These are phyloP conservation scores for Vigna angularis DNA, from an alignment of 306 rosid genomes.

Conservation along the genomic window DNA sequence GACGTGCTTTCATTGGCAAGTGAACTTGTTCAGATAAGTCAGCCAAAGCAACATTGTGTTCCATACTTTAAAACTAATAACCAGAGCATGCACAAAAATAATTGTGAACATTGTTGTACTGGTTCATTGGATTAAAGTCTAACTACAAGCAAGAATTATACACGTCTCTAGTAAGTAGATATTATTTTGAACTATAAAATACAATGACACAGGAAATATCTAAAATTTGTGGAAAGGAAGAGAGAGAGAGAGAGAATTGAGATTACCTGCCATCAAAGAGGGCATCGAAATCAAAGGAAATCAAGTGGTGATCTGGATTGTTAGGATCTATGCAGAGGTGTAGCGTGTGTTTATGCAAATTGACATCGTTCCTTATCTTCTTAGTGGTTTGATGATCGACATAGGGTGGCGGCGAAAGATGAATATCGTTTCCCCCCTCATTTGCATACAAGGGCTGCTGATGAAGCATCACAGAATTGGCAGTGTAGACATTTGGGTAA, in stretches of 20 bases:
- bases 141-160: background rate
- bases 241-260: background rate
- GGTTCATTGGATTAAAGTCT: background rate
- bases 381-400: slow-evolving; percentile 83
- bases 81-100: slow-evolving; percentile 1
- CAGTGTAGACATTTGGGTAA: slow-evolving; percentile 49
- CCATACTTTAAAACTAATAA: background rate
- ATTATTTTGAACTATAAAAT: background rate
- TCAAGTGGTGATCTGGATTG: slow-evolving; percentile 77
- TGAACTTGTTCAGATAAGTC: background rate
- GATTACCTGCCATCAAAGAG: slow-evolving; percentile 76
- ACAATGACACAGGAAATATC: background rate
- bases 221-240: no score
- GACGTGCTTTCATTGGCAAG: background rate
- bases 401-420: slow-evolving; percentile 61
- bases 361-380: slow-evolving; percentile 87
- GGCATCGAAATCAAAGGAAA: slow-evolving; percentile 86
- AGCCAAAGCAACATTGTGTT: slow-evolving; percentile 7
- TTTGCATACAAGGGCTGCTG: background rate
- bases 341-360: slow-evolving; percentile 77
- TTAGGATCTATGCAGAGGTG: slow-evolving; percentile 64
- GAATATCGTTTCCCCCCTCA: slow-evolving; percentile 16
- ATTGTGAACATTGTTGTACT: background rate
- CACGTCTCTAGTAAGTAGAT: background rate
- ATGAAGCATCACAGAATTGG: slow-evolving; percentile 54